These are phyloP conservation scores for Tulasnella sp. DNA, from an alignment of 768 basidiomycete species.

Conservation along the genomic window DNA sequence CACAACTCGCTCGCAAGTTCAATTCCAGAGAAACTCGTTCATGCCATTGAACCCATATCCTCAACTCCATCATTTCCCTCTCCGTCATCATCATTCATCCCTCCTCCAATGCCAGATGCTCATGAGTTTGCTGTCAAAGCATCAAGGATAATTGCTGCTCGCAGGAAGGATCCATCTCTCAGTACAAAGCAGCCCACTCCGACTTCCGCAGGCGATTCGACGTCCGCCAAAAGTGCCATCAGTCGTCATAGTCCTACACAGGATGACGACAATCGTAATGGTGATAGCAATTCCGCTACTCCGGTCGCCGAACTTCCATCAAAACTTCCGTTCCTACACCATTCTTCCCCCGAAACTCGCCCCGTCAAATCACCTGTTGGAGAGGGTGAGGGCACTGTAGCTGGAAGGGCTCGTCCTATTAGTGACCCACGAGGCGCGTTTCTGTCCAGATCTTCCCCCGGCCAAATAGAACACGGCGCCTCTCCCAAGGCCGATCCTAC, in stretches of 20 bases:
- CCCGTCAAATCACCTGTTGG: background rate
- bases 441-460: no score
- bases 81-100: constrained; percentile 53
- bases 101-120: constrained; percentile 50
- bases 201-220: background rate
- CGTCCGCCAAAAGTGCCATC: background rate
- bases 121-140: constrained; percentile 46
- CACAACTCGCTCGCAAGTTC: no score
- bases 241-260: constrained; percentile 1
- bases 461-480: background rate
- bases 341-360: background rate
- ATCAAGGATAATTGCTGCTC: background rate
- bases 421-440: constrained; percentile 10
- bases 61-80: constrained; percentile 3
- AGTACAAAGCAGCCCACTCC: background rate
- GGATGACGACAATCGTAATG: background rate
- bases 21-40: no score
- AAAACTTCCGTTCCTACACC: no score
- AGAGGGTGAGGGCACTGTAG: constrained; percentile 6
- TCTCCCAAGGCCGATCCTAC: background rate
- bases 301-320: background rate
- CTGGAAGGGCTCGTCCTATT: background rate
- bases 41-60: no score
- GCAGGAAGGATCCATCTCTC: background rate
- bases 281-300: background rate